These are phyloP conservation scores for Ophiostoma sp. DNA, from an alignment of 2,329 filamentous ascomycete species.

Conservation along the genomic window DNA sequence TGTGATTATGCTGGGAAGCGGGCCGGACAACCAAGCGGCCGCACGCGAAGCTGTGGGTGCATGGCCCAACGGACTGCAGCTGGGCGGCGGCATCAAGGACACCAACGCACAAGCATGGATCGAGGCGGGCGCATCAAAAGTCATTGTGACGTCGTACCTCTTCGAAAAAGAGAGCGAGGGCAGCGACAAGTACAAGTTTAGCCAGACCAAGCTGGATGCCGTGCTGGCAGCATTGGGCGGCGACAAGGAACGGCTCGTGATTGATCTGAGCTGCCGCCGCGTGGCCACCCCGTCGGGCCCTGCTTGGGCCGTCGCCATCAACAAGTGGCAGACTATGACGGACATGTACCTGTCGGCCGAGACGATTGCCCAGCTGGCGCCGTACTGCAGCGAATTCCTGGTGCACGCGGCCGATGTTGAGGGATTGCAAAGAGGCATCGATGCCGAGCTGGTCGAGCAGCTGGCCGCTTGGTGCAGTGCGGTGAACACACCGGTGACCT, in stretches of 20 bases:
- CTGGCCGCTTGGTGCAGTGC: constrained; percentile 85
- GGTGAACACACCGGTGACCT: constrained; percentile 69
- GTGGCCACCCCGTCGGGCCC: not conserved
- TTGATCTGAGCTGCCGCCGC: constrained; percentile 88
- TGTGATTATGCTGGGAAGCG: constrained; percentile 85
- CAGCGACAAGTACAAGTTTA: constrained; percentile 62
- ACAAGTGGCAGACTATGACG: constrained; percentile 98
- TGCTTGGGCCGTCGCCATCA: constrained; percentile 93
- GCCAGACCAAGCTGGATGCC: constrained; percentile 69
- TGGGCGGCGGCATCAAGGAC: constrained; percentile 91
- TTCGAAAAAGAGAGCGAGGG: constrained; percentile 61
- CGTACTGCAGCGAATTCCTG: constrained; percentile 93
- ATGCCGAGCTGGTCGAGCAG: constrained; percentile 75
- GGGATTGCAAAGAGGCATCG: constrained; percentile 86
- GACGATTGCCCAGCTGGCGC: constrained; percentile 76
- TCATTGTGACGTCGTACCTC: constrained; percentile 94
- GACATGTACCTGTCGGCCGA: constrained; percentile 84
- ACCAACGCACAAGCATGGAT: constrained; percentile 85
- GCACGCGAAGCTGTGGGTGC: constrained; percentile 72
- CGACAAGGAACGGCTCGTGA: constrained; percentile 79
- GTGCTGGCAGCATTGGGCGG: constrained; percentile 72
- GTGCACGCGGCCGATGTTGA: constrained; percentile 98
- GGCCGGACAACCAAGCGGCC: constrained; percentile 75
- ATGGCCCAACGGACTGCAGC: constrained; percentile 81
- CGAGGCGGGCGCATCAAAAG: constrained; percentile 83